phyloP scores from a whole-genome alignment of 2,329 filamentous ascomycete genomes.

The Cladosporium cucumerinum region DNA sequence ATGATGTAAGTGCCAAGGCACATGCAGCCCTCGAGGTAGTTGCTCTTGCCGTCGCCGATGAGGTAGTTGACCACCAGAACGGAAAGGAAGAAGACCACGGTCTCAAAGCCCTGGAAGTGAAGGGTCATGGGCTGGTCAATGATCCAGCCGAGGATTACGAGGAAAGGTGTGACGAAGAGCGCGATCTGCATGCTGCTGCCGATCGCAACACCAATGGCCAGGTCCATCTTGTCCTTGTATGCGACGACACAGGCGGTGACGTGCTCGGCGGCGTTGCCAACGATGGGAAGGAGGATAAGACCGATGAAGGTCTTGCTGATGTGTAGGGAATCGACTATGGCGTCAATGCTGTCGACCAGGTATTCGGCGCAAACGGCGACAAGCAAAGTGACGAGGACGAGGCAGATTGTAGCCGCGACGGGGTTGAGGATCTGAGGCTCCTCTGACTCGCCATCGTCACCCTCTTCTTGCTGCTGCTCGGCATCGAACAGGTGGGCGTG shows the following conservation, averaged over 20 bases:
- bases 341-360: slow-evolving; percentile 54
- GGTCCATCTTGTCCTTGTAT: slow-evolving; percentile 57
- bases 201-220: slow-evolving; percentile 55
- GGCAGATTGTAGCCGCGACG: slow-evolving; percentile 43
- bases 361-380: slow-evolving; percentile 53
- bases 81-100: slow-evolving; percentile 77
- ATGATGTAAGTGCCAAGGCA: slow-evolving; percentile 56
- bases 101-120: slow-evolving; percentile 87
- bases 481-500: slow-evolving; percentile 48
- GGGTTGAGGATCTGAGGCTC: slow-evolving; percentile 45
- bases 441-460: slow-evolving; percentile 30
- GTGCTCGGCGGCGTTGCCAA: slow-evolving; percentile 57
- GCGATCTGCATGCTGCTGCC: slow-evolving; percentile 56
- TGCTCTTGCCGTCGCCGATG: slow-evolving; percentile 79
- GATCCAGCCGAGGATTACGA: slow-evolving; percentile 56
- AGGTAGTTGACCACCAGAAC: slow-evolving; percentile 86
- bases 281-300: slow-evolving; percentile 55
- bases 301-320: slow-evolving; percentile 58
- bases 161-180: slow-evolving; percentile 56
- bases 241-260: slow-evolving; percentile 55
- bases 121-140: slow-evolving; percentile 58
- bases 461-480: slow-evolving; percentile 33
- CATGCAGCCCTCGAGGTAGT: slow-evolving; percentile 77
- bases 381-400: slow-evolving; percentile 48
- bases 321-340: slow-evolving; percentile 49